A percentile compares a stretch with the other conserved stretches of the same genome.
Conservation (phyloP, 805 yeast species). For the Lipomyces yamadae region DNA sequence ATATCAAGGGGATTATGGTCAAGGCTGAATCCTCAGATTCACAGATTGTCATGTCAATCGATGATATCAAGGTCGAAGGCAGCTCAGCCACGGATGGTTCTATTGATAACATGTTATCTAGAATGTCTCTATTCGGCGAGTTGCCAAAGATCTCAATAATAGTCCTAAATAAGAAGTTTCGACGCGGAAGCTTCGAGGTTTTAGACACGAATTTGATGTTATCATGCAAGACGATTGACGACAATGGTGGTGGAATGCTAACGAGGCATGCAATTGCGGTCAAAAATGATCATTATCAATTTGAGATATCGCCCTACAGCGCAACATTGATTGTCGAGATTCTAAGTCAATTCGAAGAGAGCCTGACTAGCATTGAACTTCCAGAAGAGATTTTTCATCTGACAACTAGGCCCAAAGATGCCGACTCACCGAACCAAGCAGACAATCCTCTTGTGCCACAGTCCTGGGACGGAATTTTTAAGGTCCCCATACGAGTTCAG, state of each 20-base stretch:
- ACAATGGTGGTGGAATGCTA: not conserved
- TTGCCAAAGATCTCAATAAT: slow-evolving; percentile 24
- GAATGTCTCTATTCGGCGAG: slow-evolving; percentile 11
- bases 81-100: slow-evolving; percentile 1
- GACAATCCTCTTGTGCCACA: slow-evolving; percentile 2
- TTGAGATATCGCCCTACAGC: slow-evolving; percentile 30
- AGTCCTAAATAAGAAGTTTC: slow-evolving; percentile 20
- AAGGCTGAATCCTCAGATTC: slow-evolving; percentile 25
- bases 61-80: slow-evolving; percentile 28
- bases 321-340: slow-evolving; percentile 31
- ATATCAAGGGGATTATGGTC: slow-evolving; percentile 20
- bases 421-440: slow-evolving; percentile 5
- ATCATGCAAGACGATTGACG: slow-evolving; percentile 24
- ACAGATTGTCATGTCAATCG: slow-evolving; percentile 20
- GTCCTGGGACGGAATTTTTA: slow-evolving; percentile 24
- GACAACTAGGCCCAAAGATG: slow-evolving; percentile 10
- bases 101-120: not conserved
- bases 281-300: slow-evolving; percentile 7
- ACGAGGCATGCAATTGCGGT: slow-evolving; percentile 26
- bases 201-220: slow-evolving; percentile 25
- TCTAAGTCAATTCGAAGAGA: slow-evolving; percentile 32
- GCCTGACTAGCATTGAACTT: slow-evolving; percentile 25
- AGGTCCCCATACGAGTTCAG: slow-evolving; percentile 22
- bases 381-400: slow-evolving; percentile 29
- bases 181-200: slow-evolving; percentile 20